Evolutionary conservation across 345 rosid genomes (phyloP).

Genomic region (Gossypium thurberi): DNA sequence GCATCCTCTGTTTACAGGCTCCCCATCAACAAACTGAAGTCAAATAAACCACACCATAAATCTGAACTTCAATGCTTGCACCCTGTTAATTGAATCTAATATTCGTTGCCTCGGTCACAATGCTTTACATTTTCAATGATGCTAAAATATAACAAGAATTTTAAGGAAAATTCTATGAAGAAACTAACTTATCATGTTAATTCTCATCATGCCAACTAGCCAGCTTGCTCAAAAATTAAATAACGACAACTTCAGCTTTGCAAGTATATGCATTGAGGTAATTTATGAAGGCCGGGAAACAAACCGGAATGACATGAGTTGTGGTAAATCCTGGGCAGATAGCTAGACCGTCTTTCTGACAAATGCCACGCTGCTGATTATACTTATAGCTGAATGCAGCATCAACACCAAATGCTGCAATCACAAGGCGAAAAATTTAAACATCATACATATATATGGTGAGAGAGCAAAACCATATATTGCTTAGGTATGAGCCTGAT

Average conservation of each 20-base stretch:
- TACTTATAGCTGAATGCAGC: constrained; percentile 94
- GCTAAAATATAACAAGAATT: not conserved
- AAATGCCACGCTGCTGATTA: constrained; percentile 72
- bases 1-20: constrained; percentile 73
- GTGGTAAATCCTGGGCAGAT: constrained; percentile 84
- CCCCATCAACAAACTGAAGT: constrained; percentile 72
- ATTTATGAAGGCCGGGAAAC: constrained; percentile 9
- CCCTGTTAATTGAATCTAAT: not conserved
- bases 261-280: not conserved
- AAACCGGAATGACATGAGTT: constrained; percentile 80
- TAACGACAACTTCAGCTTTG: not conserved
- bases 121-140: not conserved
- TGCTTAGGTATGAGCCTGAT: not conserved
- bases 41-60: not conserved
- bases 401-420: constrained; percentile 88
- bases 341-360: constrained; percentile 78
- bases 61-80: not conserved
- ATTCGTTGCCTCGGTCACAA: not conserved
- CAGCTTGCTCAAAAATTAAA: not conserved
- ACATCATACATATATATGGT: constrained; percentile 1
- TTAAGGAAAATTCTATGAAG: not conserved
- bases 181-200: not conserved
- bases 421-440: constrained; percentile 7
- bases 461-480: not conserved
- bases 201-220: not conserved